Percentiles rank a stretch among this genome's conserved stretches.
Conservation (phyloP, 2,329 filamentous ascomycete species). For the Knufia fluminis region DNA sequence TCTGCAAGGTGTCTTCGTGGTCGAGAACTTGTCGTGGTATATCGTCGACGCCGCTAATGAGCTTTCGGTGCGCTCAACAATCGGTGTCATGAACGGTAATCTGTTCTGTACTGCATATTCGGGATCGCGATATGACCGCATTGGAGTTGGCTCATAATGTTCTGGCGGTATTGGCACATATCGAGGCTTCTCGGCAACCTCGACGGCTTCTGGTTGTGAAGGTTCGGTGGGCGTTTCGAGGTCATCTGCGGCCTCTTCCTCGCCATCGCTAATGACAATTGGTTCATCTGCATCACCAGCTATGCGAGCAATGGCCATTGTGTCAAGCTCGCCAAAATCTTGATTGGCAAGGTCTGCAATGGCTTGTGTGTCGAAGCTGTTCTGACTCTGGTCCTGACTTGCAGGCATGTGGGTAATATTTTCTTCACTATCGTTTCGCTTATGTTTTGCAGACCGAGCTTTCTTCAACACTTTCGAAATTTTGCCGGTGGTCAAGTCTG, state of each 20-base stretch:
- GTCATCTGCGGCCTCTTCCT: constrained; percentile 24
- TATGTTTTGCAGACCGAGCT: constrained; percentile 26
- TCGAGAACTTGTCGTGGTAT: constrained; percentile 48
- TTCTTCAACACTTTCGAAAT: constrained; percentile 40
- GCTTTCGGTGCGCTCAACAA: constrained; percentile 88
- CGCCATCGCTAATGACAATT: constrained; percentile 27
- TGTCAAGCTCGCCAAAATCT: constrained; percentile 22
- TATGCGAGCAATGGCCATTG: constrained; percentile 21
- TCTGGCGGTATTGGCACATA: constrained; percentile 77
- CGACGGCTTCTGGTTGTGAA: constrained; percentile 36
- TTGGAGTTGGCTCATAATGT: constrained; percentile 67
- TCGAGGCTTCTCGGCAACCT: constrained; percentile 44
- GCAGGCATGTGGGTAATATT: constrained; percentile 18
- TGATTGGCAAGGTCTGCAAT: constrained; percentile 22
- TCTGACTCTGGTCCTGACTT: constrained; percentile 26
- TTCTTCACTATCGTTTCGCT: constrained; percentile 15
- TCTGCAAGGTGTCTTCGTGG: constrained; percentile 70
- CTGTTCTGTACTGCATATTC: constrained; percentile 75
- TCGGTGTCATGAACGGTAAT: constrained; percentile 96
- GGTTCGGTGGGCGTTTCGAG: constrained; percentile 28
- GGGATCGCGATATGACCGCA: constrained; percentile 71
- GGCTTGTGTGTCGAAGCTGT: constrained; percentile 21
- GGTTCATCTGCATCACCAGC: constrained; percentile 18
- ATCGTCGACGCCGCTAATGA: constrained; percentile 63
- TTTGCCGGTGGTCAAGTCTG: constrained; percentile 69